A percentile compares a stretch with the other conserved stretches of the same genome.
phyloP scores from a whole-genome alignment of 139 green algal species.

The Mesostigma viride region DNA sequence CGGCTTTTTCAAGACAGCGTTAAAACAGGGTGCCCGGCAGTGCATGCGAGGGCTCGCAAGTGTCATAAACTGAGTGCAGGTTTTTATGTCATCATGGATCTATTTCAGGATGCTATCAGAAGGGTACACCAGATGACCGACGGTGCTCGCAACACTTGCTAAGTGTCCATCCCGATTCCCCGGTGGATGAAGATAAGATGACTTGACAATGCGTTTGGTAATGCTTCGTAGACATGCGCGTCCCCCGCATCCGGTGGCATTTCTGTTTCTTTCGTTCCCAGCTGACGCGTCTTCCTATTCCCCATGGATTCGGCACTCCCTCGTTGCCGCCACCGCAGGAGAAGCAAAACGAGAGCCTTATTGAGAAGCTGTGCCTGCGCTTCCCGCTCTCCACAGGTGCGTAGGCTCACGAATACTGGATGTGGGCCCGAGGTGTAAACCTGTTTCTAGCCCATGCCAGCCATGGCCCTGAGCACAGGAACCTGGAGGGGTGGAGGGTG shows the following conservation, averaged over 20 bases:
- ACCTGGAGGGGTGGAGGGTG: not conserved
- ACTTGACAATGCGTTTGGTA: conserved; percentile 7
- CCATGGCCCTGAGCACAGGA: not conserved
- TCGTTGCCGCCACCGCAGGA: conserved; percentile 35
- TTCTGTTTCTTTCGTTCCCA: not conserved
- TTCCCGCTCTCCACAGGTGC: conserved; percentile 30
- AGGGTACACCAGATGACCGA: not conserved
- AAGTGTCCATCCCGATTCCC: not conserved
- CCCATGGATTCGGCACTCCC: not conserved
- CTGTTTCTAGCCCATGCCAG: not conserved
- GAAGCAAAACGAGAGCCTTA: conserved; percentile 59
- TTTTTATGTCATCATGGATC: conserved; percentile 2
- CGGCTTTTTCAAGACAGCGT: conserved; percentile 63
- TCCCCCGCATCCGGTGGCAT: not conserved
- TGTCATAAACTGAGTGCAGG: not conserved
- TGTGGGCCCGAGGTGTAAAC: not conserved
- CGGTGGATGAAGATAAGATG: not conserved
- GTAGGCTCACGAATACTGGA: not conserved
- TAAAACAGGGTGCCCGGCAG: not conserved
- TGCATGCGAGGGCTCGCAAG: not conserved
- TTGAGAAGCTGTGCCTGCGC: conserved; percentile 61
- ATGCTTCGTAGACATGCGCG: not conserved
- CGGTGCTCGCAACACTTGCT: not conserved
- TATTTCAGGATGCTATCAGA: not conserved
- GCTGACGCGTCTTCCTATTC: conserved; percentile 6